Evolutionary conservation across 2,329 filamentous ascomycete genomes (phyloP).

Genomic region (Didymella exigua): DNA sequence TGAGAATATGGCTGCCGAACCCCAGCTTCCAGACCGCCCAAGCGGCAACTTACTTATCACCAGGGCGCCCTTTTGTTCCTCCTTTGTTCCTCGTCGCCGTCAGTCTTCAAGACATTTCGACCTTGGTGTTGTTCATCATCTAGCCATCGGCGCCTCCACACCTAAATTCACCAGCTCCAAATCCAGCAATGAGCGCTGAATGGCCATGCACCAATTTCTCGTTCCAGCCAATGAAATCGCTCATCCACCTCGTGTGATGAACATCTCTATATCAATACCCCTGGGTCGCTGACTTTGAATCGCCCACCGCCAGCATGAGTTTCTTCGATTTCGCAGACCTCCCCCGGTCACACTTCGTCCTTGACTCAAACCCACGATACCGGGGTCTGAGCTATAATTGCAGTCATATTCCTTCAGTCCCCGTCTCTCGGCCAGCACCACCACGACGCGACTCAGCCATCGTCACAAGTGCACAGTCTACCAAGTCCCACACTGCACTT

Average conservation of each 20-base stretch:
- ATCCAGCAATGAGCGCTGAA: background rate
- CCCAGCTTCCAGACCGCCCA: background rate
- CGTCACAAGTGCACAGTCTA: background rate
- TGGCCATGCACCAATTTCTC: background rate
- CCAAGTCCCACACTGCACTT: background rate
- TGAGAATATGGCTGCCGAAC: background rate
- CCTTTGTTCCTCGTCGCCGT: background rate
- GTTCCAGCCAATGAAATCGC: background rate
- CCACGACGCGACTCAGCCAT: conserved; percentile 4
- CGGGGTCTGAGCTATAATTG: conserved; percentile 11
- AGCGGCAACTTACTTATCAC: background rate
- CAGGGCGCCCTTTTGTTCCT: background rate
- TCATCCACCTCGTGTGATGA: background rate
- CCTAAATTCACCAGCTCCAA: background rate
- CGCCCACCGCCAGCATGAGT: background rate
- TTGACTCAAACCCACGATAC: conserved; percentile 2
- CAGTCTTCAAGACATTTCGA: background rate
- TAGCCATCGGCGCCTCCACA: background rate
- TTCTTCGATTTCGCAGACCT: conserved; percentile 9
- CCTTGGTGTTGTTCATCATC: conserved; percentile 9
- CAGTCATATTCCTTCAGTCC: background rate
- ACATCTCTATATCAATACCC: background rate
- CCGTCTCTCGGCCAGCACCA: background rate
- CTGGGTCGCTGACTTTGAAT: background rate
- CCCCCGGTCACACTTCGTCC: background rate